Evolutionary conservation across 352 stramenopile genomes (phyloP), one percentile per base, ranked within the genome.

Genomic region (Pelagophyceae sp.): DNA sequence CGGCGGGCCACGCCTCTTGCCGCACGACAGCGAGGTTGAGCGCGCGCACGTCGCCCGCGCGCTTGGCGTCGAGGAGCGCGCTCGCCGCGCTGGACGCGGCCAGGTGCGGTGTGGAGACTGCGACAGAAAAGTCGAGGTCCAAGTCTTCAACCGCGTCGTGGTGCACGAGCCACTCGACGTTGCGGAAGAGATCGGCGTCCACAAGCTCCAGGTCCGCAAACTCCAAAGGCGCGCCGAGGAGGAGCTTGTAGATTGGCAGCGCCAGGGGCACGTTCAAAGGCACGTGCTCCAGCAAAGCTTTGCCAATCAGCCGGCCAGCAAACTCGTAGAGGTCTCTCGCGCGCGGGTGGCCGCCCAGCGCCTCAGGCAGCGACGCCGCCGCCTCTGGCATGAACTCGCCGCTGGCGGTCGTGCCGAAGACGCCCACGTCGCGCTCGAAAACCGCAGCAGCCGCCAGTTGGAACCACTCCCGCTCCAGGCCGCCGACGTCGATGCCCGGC

Each of bases 81-180:
- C n/a, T n/a, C n/a, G n/a, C n/a, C n/a, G n/a, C n/a, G n/a, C n/a
- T n/a, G 45, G 11, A 11, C 45, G 45, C 11, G 11, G 45, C 45
- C 11, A 54, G 11, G 54, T 20, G 15, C 15, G 54, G 54, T 15
- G 2, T 27, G 11, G 54, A 15, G 20, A 72, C 38, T 45, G 94
- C 89, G 1, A 92, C 89, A 11, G 92, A 94, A 80, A 97, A 97
- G 3, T 92, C 94, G n/a, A 97, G 84, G 27, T 95, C 91, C 27
- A 97, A 83, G 1, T 71, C 67, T 11, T 45, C 64, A 37, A 78
- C 79, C 27, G 81, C 75, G 31, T 85, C 79, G 70, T 95, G 91
- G 78, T 94, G 86, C 45, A 95, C 75, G 38, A 97, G 92, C 72
- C 92, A 94, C 80, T 92, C 89, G 31, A 97, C 83, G 79, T 95